Evolutionary conservation across 2,329 filamentous ascomycete species (phyloP), one percentile per base, ranked within the genome.

Genomic region (Rosellinia necatrix): DNA sequence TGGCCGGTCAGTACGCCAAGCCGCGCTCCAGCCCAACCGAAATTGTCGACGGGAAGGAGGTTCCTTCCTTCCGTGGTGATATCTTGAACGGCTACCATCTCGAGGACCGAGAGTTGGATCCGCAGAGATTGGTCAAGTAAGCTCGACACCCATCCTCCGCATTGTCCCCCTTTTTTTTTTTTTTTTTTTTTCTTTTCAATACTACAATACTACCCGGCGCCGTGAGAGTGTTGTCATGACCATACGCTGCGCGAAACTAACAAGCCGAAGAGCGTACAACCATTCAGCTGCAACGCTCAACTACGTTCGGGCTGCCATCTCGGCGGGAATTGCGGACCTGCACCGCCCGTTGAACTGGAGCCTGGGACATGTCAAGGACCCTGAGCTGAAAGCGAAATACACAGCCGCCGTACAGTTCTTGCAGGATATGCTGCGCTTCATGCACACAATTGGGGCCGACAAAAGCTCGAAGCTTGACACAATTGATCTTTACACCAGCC

Each of bases 1-100:
- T 97, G 86, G 94, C 94, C 10, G 94, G 94, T 3, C 94, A 99
- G 79, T 99, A 96, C 70, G 94, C 94, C 25, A 99, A 99, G 76
- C 94, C 93, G 2, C 81, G 94, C 53, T 96, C 91, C 3, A 96
- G 88, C 66, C 90, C 93, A 0, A 92, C 86, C 32, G 94, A 99
- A 76, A 82, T 86, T 1, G 78, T 96, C 47, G 79, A 96, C 62
- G 92, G 92, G 48, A 84, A 85, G 57, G 85, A 91, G 68, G 88
- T 96, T 51, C 90, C 91, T 3, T 94, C 90, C 37, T 99, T 97
- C 81, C 83, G 94, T 49, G 94, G 94, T 13, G 94, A 99, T 66
- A 97, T 97, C 59, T 81, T 99, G 62, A 99, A 99, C 70, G 93
- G 93, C 22, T 96, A 88, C 75, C 82, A 85, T 32, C 76, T 85